Conservation (phyloP, 192 early-diverging fungal genomes). For the Kickxella alabastrina region DNA sequence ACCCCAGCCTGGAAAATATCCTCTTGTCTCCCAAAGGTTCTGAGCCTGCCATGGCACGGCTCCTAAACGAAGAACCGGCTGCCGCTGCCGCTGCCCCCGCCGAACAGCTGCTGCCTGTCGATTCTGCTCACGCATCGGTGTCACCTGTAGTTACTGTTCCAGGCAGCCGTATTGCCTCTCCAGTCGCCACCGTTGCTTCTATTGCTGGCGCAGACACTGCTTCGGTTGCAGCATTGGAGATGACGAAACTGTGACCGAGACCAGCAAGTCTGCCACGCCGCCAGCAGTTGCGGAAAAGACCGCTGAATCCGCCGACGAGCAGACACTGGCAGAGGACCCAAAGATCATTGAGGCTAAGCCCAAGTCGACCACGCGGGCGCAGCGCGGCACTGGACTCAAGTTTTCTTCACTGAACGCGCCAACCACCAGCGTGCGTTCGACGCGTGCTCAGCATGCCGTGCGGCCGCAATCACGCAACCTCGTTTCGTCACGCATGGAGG, state of each 20-base stretch:
- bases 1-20: slow-evolving; percentile 22
- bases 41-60: slow-evolving; percentile 15
- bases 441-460: slow-evolving; percentile 18
- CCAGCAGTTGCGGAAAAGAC: background rate
- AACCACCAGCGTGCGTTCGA: background rate
- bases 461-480: slow-evolving; percentile 31
- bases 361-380: slow-evolving; percentile 5
- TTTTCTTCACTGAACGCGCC: slow-evolving; percentile 34
- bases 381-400: slow-evolving; percentile 28
- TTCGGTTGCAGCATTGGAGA: slow-evolving; percentile 1
- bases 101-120: slow-evolving; percentile 11
- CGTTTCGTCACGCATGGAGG: slow-evolving; percentile 41
- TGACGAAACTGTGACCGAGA: slow-evolving; percentile 1
- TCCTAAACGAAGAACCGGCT: slow-evolving; percentile 20
- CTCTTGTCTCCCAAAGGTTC: slow-evolving; percentile 29
- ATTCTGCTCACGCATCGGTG: slow-evolving; percentile 32
- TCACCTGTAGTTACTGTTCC: slow-evolving; percentile 17
- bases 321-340: background rate
- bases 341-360: background rate
- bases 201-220: background rate
- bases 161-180: slow-evolving; percentile 23
- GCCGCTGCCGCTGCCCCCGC: background rate
- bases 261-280: slow-evolving; percentile 1
- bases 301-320: background rate
- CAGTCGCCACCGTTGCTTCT: background rate